Base-by-base conservation (phyloP, 441 rosid genomes). In the Dalechampia spathulata region DNA sequence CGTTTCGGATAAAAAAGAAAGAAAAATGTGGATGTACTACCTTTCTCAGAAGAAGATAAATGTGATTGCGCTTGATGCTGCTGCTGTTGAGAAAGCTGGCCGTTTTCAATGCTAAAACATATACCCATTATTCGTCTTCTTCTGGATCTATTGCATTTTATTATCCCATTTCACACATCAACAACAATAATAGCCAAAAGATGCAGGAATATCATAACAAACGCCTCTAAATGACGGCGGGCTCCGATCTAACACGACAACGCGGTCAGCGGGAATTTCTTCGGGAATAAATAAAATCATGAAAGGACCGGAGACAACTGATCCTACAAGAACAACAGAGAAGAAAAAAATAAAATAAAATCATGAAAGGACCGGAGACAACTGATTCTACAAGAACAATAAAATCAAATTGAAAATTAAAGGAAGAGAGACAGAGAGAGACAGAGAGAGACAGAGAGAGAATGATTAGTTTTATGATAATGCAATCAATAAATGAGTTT, bases 61-160 rank as follows among this genome's bases (percentile, higher is more conserved):
- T 30, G 72, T 1, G 23, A 8, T 30, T 4, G 34, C 34, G 4
- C 8, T 8, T 30, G 34, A 30, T 4, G 34, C 34, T 30, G 55
- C 13, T 57, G 68, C 5, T 62, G 71, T 27, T 60, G 74, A 20
- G 61, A 67, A 19, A 36, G 69, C 20, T 64, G 71, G 42, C 46
- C 20, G 21, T 64, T 67, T 61, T 82, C 90, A 65, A 64, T 57
- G 57, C 96, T 85, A 39, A 78, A 87, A 67, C 96, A 91, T 69
- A 73, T 72, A 83, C 96, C 98, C 98, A 87, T 87, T 66, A 83
- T 73, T 74, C 55, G 57, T 37, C 64, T 32, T 43, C 64, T 47
- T 37, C 48, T 44, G 10, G 56, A 36, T 17, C 54, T 32, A 38
- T 63, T 42, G n/a, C 57, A 61, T 65, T 61, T 69, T 70, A 62